These are phyloP conservation scores for Bryoglossum gracile DNA, from an alignment of 495 filamentous ascomycete species.

Conservation along the genomic window DNA sequence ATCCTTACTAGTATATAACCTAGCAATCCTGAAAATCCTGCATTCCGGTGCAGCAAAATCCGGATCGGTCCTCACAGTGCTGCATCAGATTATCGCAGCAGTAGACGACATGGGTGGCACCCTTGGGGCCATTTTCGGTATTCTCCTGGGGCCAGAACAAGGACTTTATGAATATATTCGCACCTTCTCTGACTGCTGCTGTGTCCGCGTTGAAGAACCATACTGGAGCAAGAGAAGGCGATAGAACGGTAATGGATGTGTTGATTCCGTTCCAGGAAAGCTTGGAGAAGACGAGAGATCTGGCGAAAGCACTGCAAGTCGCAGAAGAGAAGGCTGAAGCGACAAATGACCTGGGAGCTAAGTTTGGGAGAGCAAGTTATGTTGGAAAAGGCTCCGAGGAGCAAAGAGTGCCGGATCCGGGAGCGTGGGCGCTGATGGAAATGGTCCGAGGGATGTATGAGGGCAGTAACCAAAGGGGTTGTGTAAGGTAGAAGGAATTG, in stretches of 20 bases:
- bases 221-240: constrained; percentile 18
- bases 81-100: constrained; percentile 47
- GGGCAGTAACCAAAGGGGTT: constrained; percentile 9
- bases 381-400: constrained; percentile 40
- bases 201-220: constrained; percentile 32
- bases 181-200: constrained; percentile 50
- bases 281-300: constrained; percentile 34
- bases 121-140: constrained; percentile 52
- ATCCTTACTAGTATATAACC: background rate
- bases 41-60: constrained; percentile 15
- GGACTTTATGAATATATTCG: constrained; percentile 32
- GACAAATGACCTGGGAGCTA: constrained; percentile 47
- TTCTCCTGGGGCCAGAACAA: constrained; percentile 47
- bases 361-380: constrained; percentile 53
- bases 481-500: too few species aligned
- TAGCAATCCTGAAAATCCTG: constrained; percentile 16
- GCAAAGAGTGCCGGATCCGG: constrained; percentile 48
- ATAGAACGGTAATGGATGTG: constrained; percentile 28
- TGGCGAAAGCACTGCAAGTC: constrained; percentile 43
- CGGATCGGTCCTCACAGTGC: constrained; percentile 43
- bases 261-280: constrained; percentile 38
- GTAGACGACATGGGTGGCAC: constrained; percentile 54
- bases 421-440: constrained; percentile 54
- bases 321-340: constrained; percentile 47
- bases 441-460: constrained; percentile 44